Base-by-base conservation (phyloP, 805 yeast genomes). In the Candida succiphila region DNA sequence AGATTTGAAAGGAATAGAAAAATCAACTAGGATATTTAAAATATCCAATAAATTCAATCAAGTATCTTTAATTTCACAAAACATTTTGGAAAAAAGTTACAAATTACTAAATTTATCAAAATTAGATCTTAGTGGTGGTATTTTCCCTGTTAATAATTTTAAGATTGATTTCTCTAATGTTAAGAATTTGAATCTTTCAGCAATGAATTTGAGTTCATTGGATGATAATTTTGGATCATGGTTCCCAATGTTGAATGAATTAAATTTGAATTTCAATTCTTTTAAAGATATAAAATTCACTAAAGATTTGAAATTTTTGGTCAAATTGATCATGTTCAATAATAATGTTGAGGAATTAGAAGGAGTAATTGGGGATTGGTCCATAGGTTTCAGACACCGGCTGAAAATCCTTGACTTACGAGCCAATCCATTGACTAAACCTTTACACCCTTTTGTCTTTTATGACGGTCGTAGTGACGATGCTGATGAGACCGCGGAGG, bases 381-480 rank as follows among this genome's bases (percentile, higher is more conserved):
- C 53, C 4, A 54, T 52, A 0, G 42, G 57, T 1, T 27, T 45
- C 4, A 46, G 74, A 28, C 33, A 38, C 4, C 44, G 54, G 3
- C 43, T 72, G 39, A 52, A 46, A 35, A 50, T 59, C 7, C 43
- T 72, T 14, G 79, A 72, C 45, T 36, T 70, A 31, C 54, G 78
- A 25, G 62, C 71, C 35, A 72, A 72, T 40, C 68, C 73, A 13
- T 38, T 69, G 19, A 70, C 65, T 27, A 50, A 56, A 28, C 65
- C 60, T 9, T 55, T 67, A 31, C 71, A 72, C 45, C 75, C 79
- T 1, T 70, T 62, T 42, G 72, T 72, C 2, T 72, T 72, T 48
- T 65, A 63, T 39, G n/a, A n/a, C n/a, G n/a, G n/a, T n/a, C n/a
- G n/a, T n/a, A 68, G 69, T 4, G 58, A 59, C 7, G 73, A 63